A percentile compares a stretch with the other conserved stretches of the same genome.
Evolutionary conservation across 805 yeast species (phyloP).

Genomic region (Tanozyma kutaoensis): DNA sequence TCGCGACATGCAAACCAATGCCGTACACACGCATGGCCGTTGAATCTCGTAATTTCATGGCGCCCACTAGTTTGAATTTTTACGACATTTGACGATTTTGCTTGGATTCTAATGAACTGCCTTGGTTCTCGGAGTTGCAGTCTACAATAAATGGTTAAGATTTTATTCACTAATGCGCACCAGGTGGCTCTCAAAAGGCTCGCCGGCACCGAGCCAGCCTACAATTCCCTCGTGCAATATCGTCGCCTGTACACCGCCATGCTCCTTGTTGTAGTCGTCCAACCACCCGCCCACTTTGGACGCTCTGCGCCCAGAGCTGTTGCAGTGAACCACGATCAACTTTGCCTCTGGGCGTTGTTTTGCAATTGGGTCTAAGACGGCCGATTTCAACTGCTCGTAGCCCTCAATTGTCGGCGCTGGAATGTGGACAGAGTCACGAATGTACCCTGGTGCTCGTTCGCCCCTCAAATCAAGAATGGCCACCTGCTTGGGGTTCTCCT

Average conservation of each 20-base stretch:
- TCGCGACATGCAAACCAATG: too few relatives aligned
- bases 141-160: too few relatives aligned
- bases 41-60: too few relatives aligned
- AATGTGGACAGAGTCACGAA: slow-evolving; percentile 7
- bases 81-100: too few relatives aligned
- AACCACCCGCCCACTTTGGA: slow-evolving; percentile 11
- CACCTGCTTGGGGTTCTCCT: slow-evolving; percentile 3
- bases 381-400: slow-evolving; percentile 3
- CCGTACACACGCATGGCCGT: too few relatives aligned
- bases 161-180: too few relatives aligned
- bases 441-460: slow-evolving; percentile 6
- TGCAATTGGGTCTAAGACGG: slow-evolving; percentile 5
- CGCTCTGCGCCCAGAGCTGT: slow-evolving; percentile 10
- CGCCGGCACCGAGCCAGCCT: slow-evolving; percentile 8
- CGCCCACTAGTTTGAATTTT: too few relatives aligned
- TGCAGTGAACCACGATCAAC: slow-evolving; percentile 9
- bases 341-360: slow-evolving; percentile 4
- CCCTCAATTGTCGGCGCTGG: slow-evolving; percentile 10
- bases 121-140: too few relatives aligned
- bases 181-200: too few relatives aligned
- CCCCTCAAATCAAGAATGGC: slow-evolving; percentile 9
- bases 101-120: too few relatives aligned
- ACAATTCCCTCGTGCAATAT: slow-evolving; percentile 11
- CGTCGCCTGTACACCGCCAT: slow-evolving; percentile 7
- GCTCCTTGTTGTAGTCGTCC: slow-evolving; percentile 6